Evolutionary conservation across 306 rosid genomes (phyloP).

Genomic region (Corylus americana): DNA sequence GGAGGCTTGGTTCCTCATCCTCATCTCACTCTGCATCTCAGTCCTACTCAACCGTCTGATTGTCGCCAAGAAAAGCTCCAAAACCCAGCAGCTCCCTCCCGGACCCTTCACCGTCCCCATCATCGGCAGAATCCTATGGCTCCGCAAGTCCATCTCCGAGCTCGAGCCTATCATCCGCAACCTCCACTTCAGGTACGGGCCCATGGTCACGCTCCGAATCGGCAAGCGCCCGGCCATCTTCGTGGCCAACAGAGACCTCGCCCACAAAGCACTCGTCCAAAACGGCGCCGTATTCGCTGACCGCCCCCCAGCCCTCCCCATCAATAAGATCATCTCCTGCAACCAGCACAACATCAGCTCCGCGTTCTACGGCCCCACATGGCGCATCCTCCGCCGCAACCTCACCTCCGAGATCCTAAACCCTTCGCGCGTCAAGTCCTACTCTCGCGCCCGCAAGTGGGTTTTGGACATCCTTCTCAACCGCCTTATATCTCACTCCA

Average conservation of each 20-base stretch:
- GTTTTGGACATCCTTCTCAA: neutral
- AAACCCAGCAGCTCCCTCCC: neutral
- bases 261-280: constrained; percentile 2
- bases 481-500: neutral
- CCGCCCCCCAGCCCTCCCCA: neutral
- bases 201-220: neutral
- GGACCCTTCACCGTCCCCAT: neutral
- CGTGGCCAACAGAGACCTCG: neutral
- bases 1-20: neutral
- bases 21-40: neutral
- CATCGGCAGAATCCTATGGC: neutral
- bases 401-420: constrained; percentile 7
- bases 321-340: neutral
- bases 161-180: neutral
- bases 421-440: constrained; percentile 6
- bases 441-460: constrained; percentile 33
- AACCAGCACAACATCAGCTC: constrained; percentile 5
- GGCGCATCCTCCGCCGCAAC: constrained; percentile 9
- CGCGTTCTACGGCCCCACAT: neutral
- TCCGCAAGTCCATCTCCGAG: neutral
- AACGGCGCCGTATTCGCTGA: constrained; percentile 7
- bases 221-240: neutral
- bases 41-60: neutral
- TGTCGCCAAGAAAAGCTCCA: neutral
- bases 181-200: constrained; percentile 1